A percentile compares a stretch with the other conserved stretches of the same genome.
Evolutionary conservation across 192 early-diverging fungal genomes (phyloP).

Genomic region (Piromyces sp.): DNA sequence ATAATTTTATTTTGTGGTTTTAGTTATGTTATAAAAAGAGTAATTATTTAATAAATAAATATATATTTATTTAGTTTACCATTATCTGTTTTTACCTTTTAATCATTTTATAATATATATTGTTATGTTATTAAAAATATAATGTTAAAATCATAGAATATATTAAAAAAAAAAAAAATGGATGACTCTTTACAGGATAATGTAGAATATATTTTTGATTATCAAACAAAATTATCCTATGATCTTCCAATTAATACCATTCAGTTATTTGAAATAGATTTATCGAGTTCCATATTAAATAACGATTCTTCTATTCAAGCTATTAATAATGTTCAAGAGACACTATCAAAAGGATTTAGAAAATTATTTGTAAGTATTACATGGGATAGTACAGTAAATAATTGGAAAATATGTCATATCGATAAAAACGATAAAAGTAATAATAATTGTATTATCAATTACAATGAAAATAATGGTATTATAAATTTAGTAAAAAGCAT

Average conservation of each 20-base stretch:
- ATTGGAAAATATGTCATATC: not conserved
- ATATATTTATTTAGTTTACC: too few species aligned
- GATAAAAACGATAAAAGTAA: too few species aligned
- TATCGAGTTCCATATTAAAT: not conserved
- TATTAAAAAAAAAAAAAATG: not conserved
- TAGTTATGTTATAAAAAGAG: too few species aligned
- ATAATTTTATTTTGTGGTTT: too few species aligned
- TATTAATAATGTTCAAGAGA: not conserved
- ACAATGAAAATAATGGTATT: not conserved
- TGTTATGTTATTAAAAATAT: too few species aligned
- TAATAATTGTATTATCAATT: too few species aligned
- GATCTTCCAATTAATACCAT: not conserved
- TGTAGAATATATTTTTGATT: not conserved
- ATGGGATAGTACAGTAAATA: not conserved
- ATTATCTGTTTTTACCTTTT: too few species aligned
- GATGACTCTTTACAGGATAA: not conserved
- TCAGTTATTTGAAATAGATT: not conserved
- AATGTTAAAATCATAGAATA: too few species aligned
- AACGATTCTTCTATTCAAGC: not conserved
- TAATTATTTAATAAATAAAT: too few species aligned
- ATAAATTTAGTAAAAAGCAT: not conserved
- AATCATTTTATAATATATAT: too few species aligned
- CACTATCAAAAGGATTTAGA: not conserved
- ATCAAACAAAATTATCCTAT: not conserved
- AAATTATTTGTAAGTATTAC: not conserved